Evolutionary conservation across 164 flowering plant genomes (phyloP).

Genomic region (Magnolia officinalis): DNA sequence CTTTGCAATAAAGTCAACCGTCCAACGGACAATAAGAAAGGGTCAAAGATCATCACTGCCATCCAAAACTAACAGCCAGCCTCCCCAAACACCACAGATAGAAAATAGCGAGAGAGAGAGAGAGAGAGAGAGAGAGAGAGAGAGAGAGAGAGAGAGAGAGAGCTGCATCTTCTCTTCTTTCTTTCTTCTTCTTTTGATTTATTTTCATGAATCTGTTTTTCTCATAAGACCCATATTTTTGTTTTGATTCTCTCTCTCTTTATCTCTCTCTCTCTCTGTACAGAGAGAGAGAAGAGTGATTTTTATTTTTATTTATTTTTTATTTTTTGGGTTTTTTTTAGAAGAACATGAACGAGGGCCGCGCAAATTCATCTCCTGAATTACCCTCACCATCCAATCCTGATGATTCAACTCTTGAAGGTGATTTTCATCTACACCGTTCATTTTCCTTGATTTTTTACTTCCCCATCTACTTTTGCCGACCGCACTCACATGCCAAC

Average conservation of each 20-base stretch:
- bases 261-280: background rate
- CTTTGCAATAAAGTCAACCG: background rate
- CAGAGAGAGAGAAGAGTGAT: background rate
- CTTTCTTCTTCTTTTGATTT: background rate
- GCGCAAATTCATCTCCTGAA: constrained; percentile 33
- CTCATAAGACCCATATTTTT: background rate
- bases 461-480: background rate
- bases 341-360: constrained; percentile 1
- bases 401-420: constrained; percentile 31
- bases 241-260: background rate
- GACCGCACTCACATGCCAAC: too few species aligned
- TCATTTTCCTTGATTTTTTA: background rate
- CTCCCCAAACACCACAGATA: background rate
- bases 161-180: background rate
- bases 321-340: background rate
- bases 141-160: constrained; percentile 1
- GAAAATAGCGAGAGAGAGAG: constrained; percentile 3
- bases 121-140: background rate
- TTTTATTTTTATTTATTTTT: background rate
- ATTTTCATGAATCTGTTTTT: background rate
- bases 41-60: background rate
- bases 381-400: constrained; percentile 10
- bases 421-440: constrained; percentile 5
- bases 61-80: background rate
- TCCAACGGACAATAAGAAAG: background rate